Percentiles rank a stretch among this genome's conserved stretches.
Evolutionary conservation across 2,329 filamentous ascomycete species (phyloP).

Genomic region (Lasiodiplodia sp.): DNA sequence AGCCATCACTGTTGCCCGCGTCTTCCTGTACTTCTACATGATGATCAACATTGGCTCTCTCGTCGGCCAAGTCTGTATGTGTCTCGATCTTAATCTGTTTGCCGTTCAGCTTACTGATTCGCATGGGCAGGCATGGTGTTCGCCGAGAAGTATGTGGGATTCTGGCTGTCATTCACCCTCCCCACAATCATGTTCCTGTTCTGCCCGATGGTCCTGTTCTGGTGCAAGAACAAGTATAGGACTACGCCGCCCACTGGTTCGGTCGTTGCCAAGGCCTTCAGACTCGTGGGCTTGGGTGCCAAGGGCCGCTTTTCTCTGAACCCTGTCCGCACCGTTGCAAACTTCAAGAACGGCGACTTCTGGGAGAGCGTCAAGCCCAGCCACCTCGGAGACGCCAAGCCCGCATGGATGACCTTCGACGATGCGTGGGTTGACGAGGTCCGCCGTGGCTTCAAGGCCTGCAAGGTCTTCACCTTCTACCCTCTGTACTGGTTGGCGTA

Average conservation of each 20-base stretch:
- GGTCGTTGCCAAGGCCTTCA: slow-evolving; percentile 71
- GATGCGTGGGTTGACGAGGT: slow-evolving; percentile 77
- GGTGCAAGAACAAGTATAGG: slow-evolving; percentile 68
- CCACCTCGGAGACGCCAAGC: slow-evolving; percentile 63
- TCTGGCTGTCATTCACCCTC: slow-evolving; percentile 74
- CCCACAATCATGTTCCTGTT: slow-evolving; percentile 70
- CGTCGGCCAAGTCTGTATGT: slow-evolving; percentile 54
- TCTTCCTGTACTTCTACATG: slow-evolving; percentile 76
- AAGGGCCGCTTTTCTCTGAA: slow-evolving; percentile 70
- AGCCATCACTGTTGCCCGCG: slow-evolving; percentile 70
- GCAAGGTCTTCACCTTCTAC: slow-evolving; percentile 62
- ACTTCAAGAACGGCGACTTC: slow-evolving; percentile 64
- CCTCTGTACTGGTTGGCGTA: slow-evolving; percentile 56
- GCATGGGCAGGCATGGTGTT: slow-evolving; percentile 70
- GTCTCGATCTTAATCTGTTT: neutral
- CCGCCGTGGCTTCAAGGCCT: slow-evolving; percentile 47
- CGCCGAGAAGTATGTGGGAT: slow-evolving; percentile 77
- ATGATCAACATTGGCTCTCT: slow-evolving; percentile 73
- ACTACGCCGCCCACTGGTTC: slow-evolving; percentile 74
- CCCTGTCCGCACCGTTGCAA: slow-evolving; percentile 63
- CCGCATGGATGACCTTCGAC: slow-evolving; percentile 81
- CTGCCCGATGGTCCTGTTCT: slow-evolving; percentile 67
- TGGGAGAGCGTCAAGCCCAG: slow-evolving; percentile 76
- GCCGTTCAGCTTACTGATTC: neutral
- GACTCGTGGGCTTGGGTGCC: slow-evolving; percentile 66